A percentile compares a stretch with the other conserved stretches of the same genome.
Conservation (phyloP, 163 green algal species). For the Scenedesmus sp. region DNA sequence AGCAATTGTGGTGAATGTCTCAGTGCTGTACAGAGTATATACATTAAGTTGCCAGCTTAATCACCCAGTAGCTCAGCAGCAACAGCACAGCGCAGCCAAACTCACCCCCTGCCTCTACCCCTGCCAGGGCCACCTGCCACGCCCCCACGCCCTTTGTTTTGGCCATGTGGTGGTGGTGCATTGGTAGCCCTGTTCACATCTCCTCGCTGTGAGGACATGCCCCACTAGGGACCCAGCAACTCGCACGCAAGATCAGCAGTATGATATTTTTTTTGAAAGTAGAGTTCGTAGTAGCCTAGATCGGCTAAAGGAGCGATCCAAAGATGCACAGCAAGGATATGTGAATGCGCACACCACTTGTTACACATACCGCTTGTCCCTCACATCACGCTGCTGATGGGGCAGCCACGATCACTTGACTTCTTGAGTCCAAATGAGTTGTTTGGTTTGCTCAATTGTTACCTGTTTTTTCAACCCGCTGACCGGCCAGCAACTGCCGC, state of each 20-base stretch:
- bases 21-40: no score
- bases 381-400: background rate
- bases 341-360: constrained; percentile 20
- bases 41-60: background rate
- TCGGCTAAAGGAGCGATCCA: constrained; percentile 31
- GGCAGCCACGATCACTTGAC: no score
- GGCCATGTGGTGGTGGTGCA: constrained; percentile 35
- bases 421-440: no score
- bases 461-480: no score
- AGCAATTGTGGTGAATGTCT: background rate
- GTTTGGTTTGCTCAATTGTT: background rate
- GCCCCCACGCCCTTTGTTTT: constrained; percentile 32
- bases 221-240: constrained; percentile 18
- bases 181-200: constrained; percentile 44
- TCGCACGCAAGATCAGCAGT: background rate
- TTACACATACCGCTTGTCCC: background rate
- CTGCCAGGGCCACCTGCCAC: constrained; percentile 44
- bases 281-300: constrained; percentile 22
- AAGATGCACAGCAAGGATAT: background rate
- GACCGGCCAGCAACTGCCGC: background rate
- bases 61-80: constrained; percentile 1
- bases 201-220: constrained; percentile 35
- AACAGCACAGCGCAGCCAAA: constrained; percentile 10
- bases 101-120: constrained; percentile 24
- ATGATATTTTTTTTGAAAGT: background rate